A percentile compares a stretch with the other conserved stretches of the same genome.
Conservation (phyloP, 805 yeast species). For the Candida lessepsii region DNA sequence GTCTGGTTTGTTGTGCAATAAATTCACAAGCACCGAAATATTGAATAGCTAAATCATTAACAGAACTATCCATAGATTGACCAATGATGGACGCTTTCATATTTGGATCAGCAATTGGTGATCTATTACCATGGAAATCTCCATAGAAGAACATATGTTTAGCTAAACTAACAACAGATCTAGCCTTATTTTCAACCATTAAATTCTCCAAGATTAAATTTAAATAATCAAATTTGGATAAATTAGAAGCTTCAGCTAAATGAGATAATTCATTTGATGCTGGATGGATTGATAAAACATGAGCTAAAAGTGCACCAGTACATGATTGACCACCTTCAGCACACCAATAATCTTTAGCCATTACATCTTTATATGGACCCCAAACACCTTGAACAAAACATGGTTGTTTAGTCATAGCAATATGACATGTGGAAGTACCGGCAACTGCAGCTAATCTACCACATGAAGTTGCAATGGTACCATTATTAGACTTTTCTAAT, state of each 20-base stretch:
- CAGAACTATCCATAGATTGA: slow-evolving; percentile 83
- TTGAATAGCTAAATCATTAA: slow-evolving; percentile 80
- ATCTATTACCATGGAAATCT: slow-evolving; percentile 93
- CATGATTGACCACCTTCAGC: slow-evolving; percentile 99
- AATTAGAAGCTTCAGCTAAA: slow-evolving; percentile 63
- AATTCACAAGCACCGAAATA: slow-evolving; percentile 96
- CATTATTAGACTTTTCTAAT: slow-evolving; percentile 38
- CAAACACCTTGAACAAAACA: slow-evolving; percentile 95
- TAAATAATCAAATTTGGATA: slow-evolving; percentile 78
- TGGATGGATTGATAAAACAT: slow-evolving; percentile 84
- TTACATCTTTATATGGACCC: slow-evolving; percentile 96
- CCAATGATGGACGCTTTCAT: slow-evolving; percentile 95
- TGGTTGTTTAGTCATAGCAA: slow-evolving; percentile 79
- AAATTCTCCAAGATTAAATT: slow-evolving; percentile 72
- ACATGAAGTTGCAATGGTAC: slow-evolving; percentile 56
- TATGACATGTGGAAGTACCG: slow-evolving; percentile 97
- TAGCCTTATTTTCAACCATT: slow-evolving; percentile 51
- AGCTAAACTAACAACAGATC: slow-evolving; percentile 79
- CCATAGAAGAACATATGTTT: slow-evolving; percentile 90
- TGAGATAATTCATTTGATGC: slow-evolving; percentile 72
- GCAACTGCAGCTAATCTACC: slow-evolving; percentile 97
- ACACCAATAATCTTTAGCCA: slow-evolving; percentile 88
- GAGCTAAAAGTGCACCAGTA: slow-evolving; percentile 91
- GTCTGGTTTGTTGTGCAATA: slow-evolving; percentile 96
- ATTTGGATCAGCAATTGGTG: slow-evolving; percentile 93